Evolutionary conservation across 306 rosid species (phyloP), one percentile per base, ranked within the genome.

Genomic region (Crataegus laevigata): DNA sequence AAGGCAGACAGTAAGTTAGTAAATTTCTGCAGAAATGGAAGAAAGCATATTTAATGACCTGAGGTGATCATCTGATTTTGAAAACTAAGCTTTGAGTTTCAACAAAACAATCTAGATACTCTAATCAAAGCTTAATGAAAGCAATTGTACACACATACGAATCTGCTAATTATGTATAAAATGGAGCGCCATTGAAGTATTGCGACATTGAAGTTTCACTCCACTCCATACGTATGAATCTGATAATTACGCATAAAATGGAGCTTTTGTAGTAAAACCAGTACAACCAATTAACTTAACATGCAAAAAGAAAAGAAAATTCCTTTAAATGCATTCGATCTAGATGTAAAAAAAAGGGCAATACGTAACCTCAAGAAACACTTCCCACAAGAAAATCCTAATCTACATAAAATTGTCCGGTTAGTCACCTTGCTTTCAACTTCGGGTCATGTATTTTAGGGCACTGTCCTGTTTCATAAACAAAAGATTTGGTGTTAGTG

Each of bases 371-470:
- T 26, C 11, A 32, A 57, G n/a, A 3, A 13, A 45, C 61, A 74
- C 3, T 65, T 55, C 38, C 9, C 9, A 55, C 71, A 51, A 14
- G 11, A 45, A 15, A 43, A 17, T 30, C 28, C 66, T 40, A 65
- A 18, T 8, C n/a, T 11, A 17, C 22, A 21, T 22, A 65, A 26
- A 40, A 29, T 9, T 9, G 67, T 54, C 58, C 13, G 26, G 28
- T 7, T 42, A 58, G 51, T 78, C 75, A 90, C 97, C 90, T 88
- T 72, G 88, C 92, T 88, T 88, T 92, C 88, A 92, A 84, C 80
- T 92, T 85, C 19, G 75, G 96, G 71, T 92, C 97, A 82, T 92
- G 96, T 66, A 88, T 82, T 80, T 85, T 81, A 2, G 93, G 90
- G 79, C 97, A 92, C 43, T 89, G 87, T 64, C 97, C 97, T 92